Conservation (phyloP, 345 rosid species). For the Eucalyptus globulus region DNA sequence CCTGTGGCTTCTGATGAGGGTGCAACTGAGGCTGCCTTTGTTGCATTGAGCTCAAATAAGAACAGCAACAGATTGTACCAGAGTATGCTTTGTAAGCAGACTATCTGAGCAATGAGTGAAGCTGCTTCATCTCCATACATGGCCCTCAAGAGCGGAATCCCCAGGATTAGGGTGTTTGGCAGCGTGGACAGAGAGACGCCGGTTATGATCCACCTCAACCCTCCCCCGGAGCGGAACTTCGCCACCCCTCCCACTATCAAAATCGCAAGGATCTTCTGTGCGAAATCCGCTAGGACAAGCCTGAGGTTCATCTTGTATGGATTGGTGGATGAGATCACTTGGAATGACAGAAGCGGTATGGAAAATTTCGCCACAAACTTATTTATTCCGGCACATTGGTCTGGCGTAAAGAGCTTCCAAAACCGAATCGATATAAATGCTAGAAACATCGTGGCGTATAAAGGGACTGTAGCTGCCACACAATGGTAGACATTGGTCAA, state of each 20-base stretch:
- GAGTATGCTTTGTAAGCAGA: slow-evolving; percentile 65
- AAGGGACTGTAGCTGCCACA: slow-evolving; percentile 66
- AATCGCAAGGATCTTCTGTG: slow-evolving; percentile 54
- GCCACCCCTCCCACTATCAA: slow-evolving; percentile 17
- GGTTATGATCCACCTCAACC: slow-evolving; percentile 51
- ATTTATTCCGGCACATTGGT: slow-evolving; percentile 88
- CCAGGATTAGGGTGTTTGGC: slow-evolving; percentile 81
- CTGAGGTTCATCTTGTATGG: slow-evolving; percentile 66
- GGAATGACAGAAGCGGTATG: slow-evolving; percentile 71
- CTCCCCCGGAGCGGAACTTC: slow-evolving; percentile 36
- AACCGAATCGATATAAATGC: slow-evolving; percentile 66
- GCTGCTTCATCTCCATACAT: slow-evolving; percentile 64
- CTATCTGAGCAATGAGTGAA: slow-evolving; percentile 53
- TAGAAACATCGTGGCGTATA: slow-evolving; percentile 63
- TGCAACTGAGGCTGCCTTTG: slow-evolving; percentile 14
- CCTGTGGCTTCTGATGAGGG: slow-evolving; percentile 37
- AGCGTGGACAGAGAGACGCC: slow-evolving; percentile 63
- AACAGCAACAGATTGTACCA: slow-evolving; percentile 78
- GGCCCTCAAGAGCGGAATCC: slow-evolving; percentile 62
- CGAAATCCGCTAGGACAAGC: slow-evolving; percentile 47
- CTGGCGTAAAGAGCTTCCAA: slow-evolving; percentile 57
- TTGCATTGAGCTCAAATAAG: slow-evolving; percentile 61
- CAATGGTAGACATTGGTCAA: slow-evolving; percentile 59
- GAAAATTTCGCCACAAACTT: slow-evolving; percentile 84
- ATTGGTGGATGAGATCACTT: slow-evolving; percentile 55